Percentiles rank a stretch among this genome's conserved stretches.
phyloP scores from a whole-genome alignment of 108 stramenopile species.

The Cyclotella sp. region DNA sequence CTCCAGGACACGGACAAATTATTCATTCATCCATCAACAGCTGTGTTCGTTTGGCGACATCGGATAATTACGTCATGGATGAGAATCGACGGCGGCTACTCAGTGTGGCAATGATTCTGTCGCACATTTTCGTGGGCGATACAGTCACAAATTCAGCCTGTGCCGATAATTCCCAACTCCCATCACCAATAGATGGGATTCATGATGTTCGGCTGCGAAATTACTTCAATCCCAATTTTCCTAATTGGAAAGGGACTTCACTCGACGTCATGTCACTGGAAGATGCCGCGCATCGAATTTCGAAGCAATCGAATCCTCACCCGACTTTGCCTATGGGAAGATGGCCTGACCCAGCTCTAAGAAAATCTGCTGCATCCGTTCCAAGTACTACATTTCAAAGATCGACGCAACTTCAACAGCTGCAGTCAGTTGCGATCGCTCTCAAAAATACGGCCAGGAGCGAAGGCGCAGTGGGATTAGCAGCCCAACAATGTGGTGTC shows the following conservation, averaged over 20 bases:
- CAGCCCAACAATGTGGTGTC: slow-evolving; percentile 89
- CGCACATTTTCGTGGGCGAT: neutral
- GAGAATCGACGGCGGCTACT: neutral
- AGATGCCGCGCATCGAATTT: slow-evolving; percentile 24
- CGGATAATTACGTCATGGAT: neutral
- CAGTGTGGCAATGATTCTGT: neutral
- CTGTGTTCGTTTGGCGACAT: no score
- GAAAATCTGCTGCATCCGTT: slow-evolving; percentile 51
- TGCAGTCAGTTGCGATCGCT: slow-evolving; percentile 41
- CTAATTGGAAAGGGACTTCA: slow-evolving; percentile 41
- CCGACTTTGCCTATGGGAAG: slow-evolving; percentile 60
- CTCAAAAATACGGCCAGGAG: slow-evolving; percentile 63
- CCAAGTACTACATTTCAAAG: slow-evolving; percentile 30
- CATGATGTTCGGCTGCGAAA: slow-evolving; percentile 26
- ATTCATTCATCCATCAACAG: no score
- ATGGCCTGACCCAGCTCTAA: slow-evolving; percentile 86
- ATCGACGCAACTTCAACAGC: neutral
- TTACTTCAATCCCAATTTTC: slow-evolving; percentile 19
- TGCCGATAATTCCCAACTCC: neutral
- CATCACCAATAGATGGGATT: slow-evolving; percentile 16
- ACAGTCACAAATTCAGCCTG: neutral
- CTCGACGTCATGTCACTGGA: slow-evolving; percentile 32
- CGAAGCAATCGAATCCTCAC: neutral
- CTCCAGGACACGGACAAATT: no score
- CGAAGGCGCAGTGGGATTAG: slow-evolving; percentile 80